phyloP scores from a whole-genome alignment of 306 rosid species.

The Rosa rugosa region DNA sequence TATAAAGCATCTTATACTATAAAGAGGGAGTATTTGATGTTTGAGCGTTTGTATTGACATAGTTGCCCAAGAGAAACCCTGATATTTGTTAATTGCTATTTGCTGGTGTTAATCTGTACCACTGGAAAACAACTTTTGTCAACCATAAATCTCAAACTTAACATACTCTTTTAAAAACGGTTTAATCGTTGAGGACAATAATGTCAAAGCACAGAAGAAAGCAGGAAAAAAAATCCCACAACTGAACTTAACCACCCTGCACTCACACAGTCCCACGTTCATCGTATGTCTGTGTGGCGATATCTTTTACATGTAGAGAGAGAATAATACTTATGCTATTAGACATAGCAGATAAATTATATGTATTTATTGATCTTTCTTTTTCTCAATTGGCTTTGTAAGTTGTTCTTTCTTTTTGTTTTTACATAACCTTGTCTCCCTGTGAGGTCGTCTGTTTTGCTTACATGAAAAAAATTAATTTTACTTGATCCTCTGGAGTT shows the following conservation, averaged over 20 bases:
- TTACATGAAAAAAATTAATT: neutral
- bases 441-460: neutral
- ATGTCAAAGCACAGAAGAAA: neutral
- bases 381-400: neutral
- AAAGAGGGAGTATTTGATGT: neutral
- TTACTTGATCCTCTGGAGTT: neutral
- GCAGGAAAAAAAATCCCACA: neutral
- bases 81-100: neutral
- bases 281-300: neutral
- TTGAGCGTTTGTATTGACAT: no score
- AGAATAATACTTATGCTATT: neutral
- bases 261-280: neutral
- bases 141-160: neutral
- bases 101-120: neutral
- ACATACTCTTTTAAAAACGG: neutral
- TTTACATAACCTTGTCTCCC: neutral
- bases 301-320: neutral
- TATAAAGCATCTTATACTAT: neutral
- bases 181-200: neutral
- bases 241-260: neutral
- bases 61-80: neutral
- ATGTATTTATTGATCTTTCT: neutral
- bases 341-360: neutral
- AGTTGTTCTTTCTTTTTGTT: neutral
- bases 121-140: neutral